A percentile compares a stretch with the other conserved stretches of the same genome.
Evolutionary conservation across 108 stramenopile genomes (phyloP).

Genomic region (Skeletonema menzelii): DNA sequence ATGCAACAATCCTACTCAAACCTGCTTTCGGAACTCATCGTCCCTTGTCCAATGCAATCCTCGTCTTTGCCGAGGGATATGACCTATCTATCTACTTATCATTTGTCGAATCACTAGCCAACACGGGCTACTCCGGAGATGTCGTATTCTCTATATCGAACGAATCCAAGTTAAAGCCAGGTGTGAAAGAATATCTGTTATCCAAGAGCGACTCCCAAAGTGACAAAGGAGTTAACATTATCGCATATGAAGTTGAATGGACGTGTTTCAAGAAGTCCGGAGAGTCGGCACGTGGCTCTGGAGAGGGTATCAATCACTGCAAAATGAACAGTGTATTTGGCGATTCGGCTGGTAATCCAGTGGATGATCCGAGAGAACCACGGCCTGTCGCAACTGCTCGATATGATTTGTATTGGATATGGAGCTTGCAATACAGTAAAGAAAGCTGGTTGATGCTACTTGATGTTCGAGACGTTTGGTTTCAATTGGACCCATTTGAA

Average conservation of each 20-base stretch:
- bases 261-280: constrained; percentile 56
- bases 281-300: constrained; percentile 25
- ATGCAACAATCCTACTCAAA: constrained; percentile 26
- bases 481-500: constrained; percentile 75
- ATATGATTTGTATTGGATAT: constrained; percentile 91
- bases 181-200: constrained; percentile 72
- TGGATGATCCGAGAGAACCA: constrained; percentile 65
- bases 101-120: constrained; percentile 69
- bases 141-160: constrained; percentile 71
- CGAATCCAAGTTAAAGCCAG: constrained; percentile 36
- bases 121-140: constrained; percentile 72
- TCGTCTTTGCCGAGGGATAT: constrained; percentile 69
- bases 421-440: constrained; percentile 67
- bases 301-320: constrained; percentile 26
- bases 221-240: constrained; percentile 44
- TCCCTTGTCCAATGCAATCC: constrained; percentile 30
- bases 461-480: constrained; percentile 81
- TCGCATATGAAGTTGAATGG: constrained; percentile 66
- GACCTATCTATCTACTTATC: constrained; percentile 60
- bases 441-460: constrained; percentile 78
- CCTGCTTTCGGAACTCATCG: constrained; percentile 36
- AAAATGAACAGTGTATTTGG: constrained; percentile 59
- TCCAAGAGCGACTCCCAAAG: constrained; percentile 15
- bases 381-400: constrained; percentile 81
- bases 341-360: constrained; percentile 21